A percentile compares a stretch with the other conserved stretches of the same genome.
These are phyloP conservation scores for Oryza meyeriana DNA, from an alignment of 176 grass and related monocot genomes.

Conservation along the genomic window DNA sequence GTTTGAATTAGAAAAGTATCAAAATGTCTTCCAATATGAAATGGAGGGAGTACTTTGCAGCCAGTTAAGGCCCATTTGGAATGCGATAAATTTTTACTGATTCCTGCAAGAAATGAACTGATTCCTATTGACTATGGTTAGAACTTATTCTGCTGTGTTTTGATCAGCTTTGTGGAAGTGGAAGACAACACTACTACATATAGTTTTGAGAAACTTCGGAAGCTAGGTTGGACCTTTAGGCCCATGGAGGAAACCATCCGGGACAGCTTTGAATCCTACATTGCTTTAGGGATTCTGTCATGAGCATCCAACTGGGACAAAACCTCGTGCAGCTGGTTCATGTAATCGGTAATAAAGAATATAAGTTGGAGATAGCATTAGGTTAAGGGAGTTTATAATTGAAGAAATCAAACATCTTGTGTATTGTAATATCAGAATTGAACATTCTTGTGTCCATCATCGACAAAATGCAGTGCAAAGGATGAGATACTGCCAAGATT, in stretches of 20 bases:
- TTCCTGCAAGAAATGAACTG: not conserved
- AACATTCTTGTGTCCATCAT: no score
- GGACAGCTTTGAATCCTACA: conserved; percentile 48
- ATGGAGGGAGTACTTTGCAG: no score
- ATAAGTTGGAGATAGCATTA: no score
- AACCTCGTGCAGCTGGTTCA: not conserved
- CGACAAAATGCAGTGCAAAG: no score
- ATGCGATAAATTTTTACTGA: conserved; percentile 8
- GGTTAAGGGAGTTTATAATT: no score
- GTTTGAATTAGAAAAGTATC: no score
- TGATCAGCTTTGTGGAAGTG: conserved; percentile 32
- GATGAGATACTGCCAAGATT: no score
- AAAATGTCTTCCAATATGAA: no score
- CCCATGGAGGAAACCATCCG: conserved; percentile 33
- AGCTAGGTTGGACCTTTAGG: conserved; percentile 44
- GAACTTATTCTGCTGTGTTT: not conserved
- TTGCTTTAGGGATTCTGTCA: conserved; percentile 23
- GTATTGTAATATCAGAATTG: no score
- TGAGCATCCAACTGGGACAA: not conserved
- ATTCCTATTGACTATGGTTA: not conserved
- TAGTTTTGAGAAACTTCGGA: conserved; percentile 42
- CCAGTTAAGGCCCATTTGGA: no score
- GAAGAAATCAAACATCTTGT: no score
- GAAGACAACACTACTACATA: not conserved
- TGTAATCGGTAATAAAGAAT: not conserved